Evolutionary conservation across 2,329 filamentous ascomycete genomes (phyloP), one percentile per base, ranked within the genome.

Genomic region (Zalaria sp.): DNA sequence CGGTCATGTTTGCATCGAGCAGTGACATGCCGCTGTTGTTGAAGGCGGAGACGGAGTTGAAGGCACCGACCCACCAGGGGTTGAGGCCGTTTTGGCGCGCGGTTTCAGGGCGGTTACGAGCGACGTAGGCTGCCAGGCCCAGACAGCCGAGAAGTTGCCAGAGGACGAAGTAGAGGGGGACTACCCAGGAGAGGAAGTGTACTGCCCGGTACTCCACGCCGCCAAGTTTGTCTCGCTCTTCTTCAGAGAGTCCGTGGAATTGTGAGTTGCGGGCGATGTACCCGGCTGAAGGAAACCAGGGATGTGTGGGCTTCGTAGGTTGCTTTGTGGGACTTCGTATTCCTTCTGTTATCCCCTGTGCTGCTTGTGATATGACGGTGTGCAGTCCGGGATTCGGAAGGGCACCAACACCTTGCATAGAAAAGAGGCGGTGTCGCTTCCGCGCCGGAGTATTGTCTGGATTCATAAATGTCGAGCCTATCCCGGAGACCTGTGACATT

Each of bases 11-110:
- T 34, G 72, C 69, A 53, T 83, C 77, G 8, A 82, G 60, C 31
- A 82, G 63, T 18, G 72, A 73, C 76, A 83, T 80, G 34, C 79
- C 78, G n/a, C 71, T 77, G 49, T 82, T 83, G 58, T 81, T 81
- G 57, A 83, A 83, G 0, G 78, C 79, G 11, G 75, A 80, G 4
- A 76, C 70, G 2, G 74, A 75, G 46, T 80, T 77, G 60, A 83
- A 83, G 36, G 76, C 69, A 34, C 79, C 79, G 2, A 76, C 64
- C 78, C 79, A 83, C 74, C 75, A 81, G 29, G 79, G 73, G 44
- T 76, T 73, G 41, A 79, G 66, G 8, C 71, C 74, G 53, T 82
- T 80, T 4, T 55, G 58, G 2, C 59, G 53, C 1, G 75, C 66
- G 3, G 66, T 60, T 5, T 61, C 59, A 1, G 73, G 61, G 35